These are phyloP conservation scores for Epicoccum sorghinum DNA, from an alignment of 2,329 filamentous ascomycete species.

Conservation along the genomic window DNA sequence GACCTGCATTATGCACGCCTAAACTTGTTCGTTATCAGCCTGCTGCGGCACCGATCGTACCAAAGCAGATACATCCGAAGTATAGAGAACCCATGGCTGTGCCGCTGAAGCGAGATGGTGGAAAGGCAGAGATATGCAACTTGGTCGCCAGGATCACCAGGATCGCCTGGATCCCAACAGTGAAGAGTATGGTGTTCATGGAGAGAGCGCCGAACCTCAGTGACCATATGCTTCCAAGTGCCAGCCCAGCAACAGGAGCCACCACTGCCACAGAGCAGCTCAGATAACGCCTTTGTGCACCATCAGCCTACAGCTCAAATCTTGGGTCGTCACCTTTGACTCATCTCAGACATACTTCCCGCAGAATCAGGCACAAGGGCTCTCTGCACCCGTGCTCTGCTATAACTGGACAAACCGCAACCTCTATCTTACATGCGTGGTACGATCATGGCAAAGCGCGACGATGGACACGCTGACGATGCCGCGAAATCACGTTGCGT, in stretches of 20 bases:
- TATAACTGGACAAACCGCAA: neutral
- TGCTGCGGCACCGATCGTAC: neutral
- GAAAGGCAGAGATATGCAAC: neutral
- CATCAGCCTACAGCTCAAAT: neutral
- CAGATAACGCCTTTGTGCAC: neutral
- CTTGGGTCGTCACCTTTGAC: neutral
- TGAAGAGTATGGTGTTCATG: too few species aligned
- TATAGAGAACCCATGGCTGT: neutral
- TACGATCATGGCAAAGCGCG: neutral
- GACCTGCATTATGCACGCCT: neutral
- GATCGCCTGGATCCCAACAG: neutral
- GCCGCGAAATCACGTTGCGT: neutral
- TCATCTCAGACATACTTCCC: neutral
- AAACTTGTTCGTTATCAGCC: neutral
- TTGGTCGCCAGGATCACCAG: neutral
- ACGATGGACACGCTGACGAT: neutral
- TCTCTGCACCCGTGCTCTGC: neutral
- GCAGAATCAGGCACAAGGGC: neutral
- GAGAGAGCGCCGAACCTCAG: too few species aligned
- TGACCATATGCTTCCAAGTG: too few species aligned
- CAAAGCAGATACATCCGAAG: neutral
- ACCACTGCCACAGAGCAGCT: neutral
- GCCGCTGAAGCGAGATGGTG: neutral
- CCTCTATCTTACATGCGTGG: neutral
- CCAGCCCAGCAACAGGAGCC: neutral